Conservation (phyloP, 2,329 filamentous ascomycete genomes). For the Colletotrichum sp. region DNA sequence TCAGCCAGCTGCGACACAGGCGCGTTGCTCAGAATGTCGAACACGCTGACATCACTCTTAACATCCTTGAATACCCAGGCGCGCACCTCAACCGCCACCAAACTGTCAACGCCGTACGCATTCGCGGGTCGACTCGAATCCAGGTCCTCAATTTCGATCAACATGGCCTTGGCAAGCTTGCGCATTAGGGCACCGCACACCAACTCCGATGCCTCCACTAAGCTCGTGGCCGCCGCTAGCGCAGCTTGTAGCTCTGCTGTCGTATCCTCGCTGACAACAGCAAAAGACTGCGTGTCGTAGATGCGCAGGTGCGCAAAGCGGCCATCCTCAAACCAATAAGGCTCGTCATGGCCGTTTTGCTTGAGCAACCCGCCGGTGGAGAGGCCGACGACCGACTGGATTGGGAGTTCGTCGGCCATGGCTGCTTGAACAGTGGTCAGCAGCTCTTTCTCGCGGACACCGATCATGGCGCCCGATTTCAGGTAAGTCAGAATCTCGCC, state of each 20-base stretch:
- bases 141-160: background rate
- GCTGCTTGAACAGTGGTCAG: background rate
- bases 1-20: no score
- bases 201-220: background rate
- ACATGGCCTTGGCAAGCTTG: background rate
- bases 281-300: background rate
- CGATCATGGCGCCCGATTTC: background rate
- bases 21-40: background rate
- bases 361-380: background rate
- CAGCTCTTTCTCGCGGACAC: background rate
- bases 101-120: background rate
- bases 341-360: background rate
- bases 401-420: background rate
- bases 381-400: background rate
- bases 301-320: background rate
- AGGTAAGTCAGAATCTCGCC: background rate
- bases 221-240: background rate
- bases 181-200: background rate
- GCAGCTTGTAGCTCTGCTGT: background rate
- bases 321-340: background rate
- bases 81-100: background rate
- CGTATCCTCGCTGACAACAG: background rate
- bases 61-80: background rate
- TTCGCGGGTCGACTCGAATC: background rate
- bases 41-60: background rate